Evolutionary conservation across 2,329 filamentous ascomycete genomes (phyloP).

Genomic region (Diaporthe vexans): DNA sequence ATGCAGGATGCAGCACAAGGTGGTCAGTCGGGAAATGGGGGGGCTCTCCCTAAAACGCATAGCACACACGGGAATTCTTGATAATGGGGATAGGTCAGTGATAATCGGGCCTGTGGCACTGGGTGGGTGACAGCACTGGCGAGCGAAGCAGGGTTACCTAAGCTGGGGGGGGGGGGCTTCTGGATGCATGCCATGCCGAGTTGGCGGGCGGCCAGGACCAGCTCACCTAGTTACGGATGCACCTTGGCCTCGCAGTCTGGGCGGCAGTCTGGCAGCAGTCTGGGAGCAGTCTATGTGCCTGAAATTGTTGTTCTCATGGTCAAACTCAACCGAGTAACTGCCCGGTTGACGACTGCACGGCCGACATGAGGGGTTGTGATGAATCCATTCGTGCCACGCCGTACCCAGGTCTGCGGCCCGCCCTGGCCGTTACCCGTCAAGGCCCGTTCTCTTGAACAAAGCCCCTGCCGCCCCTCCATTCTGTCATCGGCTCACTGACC

Average conservation of each 20-base stretch:
- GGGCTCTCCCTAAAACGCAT: conserved; percentile 32
- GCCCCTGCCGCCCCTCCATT: background rate
- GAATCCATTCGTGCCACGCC: conserved; percentile 8
- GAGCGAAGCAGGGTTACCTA: conserved; percentile 25
- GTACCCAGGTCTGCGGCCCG: background rate
- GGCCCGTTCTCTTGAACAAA: background rate
- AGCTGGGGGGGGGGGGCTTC: background rate
- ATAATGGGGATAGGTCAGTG: conserved; percentile 25
- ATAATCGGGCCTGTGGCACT: conserved; percentile 21
- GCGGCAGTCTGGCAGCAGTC: conserved; percentile 2
- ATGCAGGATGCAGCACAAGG: conserved; percentile 30
- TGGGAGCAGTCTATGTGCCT: background rate
- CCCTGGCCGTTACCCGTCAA: conserved; percentile 1
- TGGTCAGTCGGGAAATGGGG: conserved; percentile 17
- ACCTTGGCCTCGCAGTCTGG: background rate
- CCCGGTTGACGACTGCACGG: conserved; percentile 1
- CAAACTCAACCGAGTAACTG: too few species aligned
- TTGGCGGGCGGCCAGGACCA: background rate
- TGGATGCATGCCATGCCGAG: conserved; percentile 4
- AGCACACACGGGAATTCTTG: conserved; percentile 30
- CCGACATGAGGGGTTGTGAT: conserved; percentile 24
- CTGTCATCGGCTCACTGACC: conserved; percentile 23
- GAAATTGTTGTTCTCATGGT: background rate
- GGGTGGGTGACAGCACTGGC: background rate
- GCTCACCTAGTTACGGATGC: background rate